Evolutionary conservation across 257 asterid species (phyloP).

Genomic region (Apocynum venetum): DNA sequence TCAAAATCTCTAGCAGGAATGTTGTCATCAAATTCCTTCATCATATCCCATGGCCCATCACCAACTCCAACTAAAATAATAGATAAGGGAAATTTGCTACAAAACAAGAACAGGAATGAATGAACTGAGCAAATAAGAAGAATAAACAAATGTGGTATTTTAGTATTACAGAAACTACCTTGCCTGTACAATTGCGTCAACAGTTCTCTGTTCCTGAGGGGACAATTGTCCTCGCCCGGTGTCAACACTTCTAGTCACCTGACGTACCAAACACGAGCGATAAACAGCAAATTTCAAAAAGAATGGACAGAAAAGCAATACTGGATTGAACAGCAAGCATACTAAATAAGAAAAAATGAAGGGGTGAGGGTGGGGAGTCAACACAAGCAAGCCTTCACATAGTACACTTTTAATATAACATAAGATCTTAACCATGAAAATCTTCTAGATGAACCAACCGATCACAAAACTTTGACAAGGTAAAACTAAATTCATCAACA

Average conservation of each 20-base stretch:
- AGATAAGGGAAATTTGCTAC: conserved; percentile 90
- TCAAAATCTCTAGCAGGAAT: conserved; percentile 93
- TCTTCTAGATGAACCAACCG: neutral
- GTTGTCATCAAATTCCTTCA: conserved; percentile 95
- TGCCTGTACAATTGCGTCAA: conserved; percentile 86
- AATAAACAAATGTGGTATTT: neutral
- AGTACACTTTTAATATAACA: neutral
- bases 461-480: neutral
- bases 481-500: neutral
- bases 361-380: neutral
- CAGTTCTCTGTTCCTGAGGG: conserved; percentile 92
- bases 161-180: conserved; percentile 41
- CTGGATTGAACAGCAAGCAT: neutral
- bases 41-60: conserved; percentile 99
- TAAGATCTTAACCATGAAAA: neutral
- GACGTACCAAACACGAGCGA: conserved; percentile 10
- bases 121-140: neutral
- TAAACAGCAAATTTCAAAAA: neutral
- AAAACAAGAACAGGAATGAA: conserved; percentile 17
- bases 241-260: conserved; percentile 97
- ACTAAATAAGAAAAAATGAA: neutral
- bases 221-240: conserved; percentile 74
- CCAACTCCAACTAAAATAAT: conserved; percentile 96
- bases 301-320: neutral
- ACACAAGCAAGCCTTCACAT: neutral